Evolutionary conservation across 129 eudicot genomes (phyloP).

Genomic region (Arctium lappa): DNA sequence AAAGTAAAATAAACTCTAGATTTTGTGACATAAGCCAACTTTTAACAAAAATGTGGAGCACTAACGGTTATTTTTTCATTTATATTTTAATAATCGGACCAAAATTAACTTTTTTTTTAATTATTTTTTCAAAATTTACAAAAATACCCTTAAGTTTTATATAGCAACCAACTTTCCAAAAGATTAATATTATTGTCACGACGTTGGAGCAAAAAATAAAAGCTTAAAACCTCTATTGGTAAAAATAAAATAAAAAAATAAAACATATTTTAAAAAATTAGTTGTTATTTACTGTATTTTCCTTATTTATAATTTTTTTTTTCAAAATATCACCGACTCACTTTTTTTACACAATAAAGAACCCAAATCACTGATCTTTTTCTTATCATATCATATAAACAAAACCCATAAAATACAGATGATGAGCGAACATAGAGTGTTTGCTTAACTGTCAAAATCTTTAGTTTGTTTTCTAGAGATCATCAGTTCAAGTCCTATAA

Average conservation of each 20-base stretch:
- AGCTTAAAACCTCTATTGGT: no score
- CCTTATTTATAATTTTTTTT: no score
- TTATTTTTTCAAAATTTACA: no score
- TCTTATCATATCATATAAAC: neutral
- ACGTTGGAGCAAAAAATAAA: neutral
- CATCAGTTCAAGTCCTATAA: neutral
- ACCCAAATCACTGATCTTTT: neutral
- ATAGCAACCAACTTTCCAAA: neutral
- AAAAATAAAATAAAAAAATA: no score
- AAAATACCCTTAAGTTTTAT: neutral
- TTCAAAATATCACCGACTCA: neutral
- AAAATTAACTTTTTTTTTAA: no score
- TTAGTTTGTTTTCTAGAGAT: neutral
- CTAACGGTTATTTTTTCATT: neutral
- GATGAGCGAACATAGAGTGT: neutral
- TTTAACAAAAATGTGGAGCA: neutral
- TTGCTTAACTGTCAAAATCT: neutral
- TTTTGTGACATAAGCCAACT: neutral
- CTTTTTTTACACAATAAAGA: neutral
- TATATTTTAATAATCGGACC: neutral
- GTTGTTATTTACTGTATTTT: no score
- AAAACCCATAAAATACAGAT: neutral
- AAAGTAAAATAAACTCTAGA: neutral
- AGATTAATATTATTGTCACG: neutral
- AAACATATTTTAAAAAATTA: no score